Base-by-base conservation (phyloP, 306 rosid genomes). In the Lagenaria siceraria region DNA sequence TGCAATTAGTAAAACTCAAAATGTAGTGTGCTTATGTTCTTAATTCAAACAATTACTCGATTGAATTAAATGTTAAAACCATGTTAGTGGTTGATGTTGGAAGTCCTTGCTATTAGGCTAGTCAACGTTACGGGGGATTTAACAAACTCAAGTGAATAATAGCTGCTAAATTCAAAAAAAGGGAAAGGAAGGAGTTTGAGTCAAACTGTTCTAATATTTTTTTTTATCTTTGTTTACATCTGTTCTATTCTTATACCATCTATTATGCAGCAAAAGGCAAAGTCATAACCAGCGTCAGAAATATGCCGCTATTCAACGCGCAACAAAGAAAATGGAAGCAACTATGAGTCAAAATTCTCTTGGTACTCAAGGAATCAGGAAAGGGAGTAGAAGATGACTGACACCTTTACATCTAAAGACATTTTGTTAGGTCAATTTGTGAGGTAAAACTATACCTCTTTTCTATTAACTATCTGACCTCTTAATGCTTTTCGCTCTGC, bases 281-380 rank as follows among this genome's bases (percentile, higher is more conserved):
- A 74, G 91, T 48, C 81, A 76, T 75, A 84, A 10, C 77, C 87
- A 84, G 74, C 87, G 88, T 76, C 88, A 90, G 84, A 94, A 87
- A 82, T 87, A 86, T 48, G 93, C 92, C 0, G 97, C 90, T 27
- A 85, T 88, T 70, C 87, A 80, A 82, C 90, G 93, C 40, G 66
- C 92, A 51, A 82, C 91, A 43, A 87, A 82, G 88, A 94, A 84
- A 86, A 79, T 91, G n/a, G 98, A 84, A 83, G 80, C 81, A 77
- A 87, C 80, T 81, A 78, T 74, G 88, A 79, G 55, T 58, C 87
- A 77, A 75, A 79, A 77, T 54, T 78, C 82, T 78, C 69, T 86
- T 66, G 81, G 27, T 78, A 74, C 77, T 74, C 88, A 76, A 66
- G 88, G 80, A 82, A 78, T 9, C 83, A 85, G 88, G 81, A 94